Conservation (phyloP, 2,329 filamentous ascomycete genomes). For the Scopulariopsis brevicaulis region DNA sequence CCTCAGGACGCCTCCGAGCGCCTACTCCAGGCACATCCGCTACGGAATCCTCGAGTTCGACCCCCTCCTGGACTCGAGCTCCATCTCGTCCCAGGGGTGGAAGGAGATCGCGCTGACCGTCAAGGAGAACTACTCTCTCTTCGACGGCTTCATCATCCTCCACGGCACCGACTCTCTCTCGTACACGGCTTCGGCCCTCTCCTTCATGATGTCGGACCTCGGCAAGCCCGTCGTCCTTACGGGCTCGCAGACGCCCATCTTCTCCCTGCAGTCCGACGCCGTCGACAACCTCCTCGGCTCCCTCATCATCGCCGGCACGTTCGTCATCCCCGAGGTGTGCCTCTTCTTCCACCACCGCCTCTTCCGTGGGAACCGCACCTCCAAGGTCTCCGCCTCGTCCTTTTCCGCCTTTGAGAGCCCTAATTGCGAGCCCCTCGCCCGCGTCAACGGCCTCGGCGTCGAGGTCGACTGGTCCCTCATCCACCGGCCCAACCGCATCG, state of each 20-base stretch:
- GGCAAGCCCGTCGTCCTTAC: constrained; percentile 88
- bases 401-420: constrained; percentile 84
- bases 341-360: constrained; percentile 90
- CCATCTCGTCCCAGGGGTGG: constrained; percentile 80
- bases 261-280: constrained; percentile 81
- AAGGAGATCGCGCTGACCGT: constrained; percentile 72
- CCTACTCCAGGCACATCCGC: constrained; percentile 69
- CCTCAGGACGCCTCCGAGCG: constrained; percentile 67
- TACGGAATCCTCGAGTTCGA: constrained; percentile 80
- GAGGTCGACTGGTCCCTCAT: constrained; percentile 74
- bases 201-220: constrained; percentile 85
- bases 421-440: constrained; percentile 73
- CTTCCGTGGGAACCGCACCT: constrained; percentile 78
- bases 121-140: constrained; percentile 74
- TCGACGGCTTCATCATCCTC: constrained; percentile 83
- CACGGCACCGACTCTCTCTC: constrained; percentile 85
- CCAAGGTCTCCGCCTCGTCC: constrained; percentile 76
- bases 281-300: constrained; percentile 84
- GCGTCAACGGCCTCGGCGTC: constrained; percentile 69
- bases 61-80: constrained; percentile 78
- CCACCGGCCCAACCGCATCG: constrained; percentile 60
- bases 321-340: constrained; percentile 86
- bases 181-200: constrained; percentile 81
- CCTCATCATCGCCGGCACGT: constrained; percentile 82
- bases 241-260: constrained; percentile 74